Evolutionary conservation across 352 stramenopile species (phyloP).

Genomic region (Globisporangium cystogenes): DNA sequence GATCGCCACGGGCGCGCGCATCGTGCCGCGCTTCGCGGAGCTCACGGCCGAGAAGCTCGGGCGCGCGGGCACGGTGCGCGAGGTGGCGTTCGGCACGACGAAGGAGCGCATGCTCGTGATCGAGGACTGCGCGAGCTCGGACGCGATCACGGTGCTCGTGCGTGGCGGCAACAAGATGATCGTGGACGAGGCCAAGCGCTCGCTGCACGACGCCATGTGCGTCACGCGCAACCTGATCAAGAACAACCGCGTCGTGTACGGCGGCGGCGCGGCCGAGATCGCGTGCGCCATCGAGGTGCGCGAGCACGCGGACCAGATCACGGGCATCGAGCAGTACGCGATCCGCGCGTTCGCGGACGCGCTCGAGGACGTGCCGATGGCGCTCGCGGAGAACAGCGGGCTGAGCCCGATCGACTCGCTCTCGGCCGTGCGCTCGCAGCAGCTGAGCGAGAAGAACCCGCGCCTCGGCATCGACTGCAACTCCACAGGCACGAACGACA

Average conservation of each 20-base stretch:
- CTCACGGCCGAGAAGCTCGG: conserved; percentile 97
- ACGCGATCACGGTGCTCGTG: conserved; percentile 98
- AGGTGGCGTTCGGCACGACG: conserved; percentile 97
- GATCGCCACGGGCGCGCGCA: conserved; percentile 98
- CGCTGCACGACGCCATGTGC: conserved; percentile 99
- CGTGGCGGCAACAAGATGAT: conserved; percentile 99
- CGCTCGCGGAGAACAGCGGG: conserved; percentile 98
- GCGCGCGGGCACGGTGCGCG: conserved; percentile 90
- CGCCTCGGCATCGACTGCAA: conserved; percentile 97
- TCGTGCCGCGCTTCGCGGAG: conserved; percentile 98
- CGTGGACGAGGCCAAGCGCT: conserved; percentile 98
- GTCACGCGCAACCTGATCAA: conserved; percentile 99
- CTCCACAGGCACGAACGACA: conserved; percentile 91
- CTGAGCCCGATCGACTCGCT: conserved; percentile 98
- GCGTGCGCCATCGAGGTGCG: conserved; percentile 95
- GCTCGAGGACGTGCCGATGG: conserved; percentile 99
- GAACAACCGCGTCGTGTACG: conserved; percentile 99
- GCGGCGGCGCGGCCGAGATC: conserved; percentile 96
- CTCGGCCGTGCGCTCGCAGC: conserved; percentile 93
- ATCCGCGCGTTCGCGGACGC: conserved; percentile 98
- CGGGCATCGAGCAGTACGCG: conserved; percentile 94
- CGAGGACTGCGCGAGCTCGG: conserved; percentile 97
- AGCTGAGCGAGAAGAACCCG: conserved; percentile 94
- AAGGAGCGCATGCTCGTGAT: conserved; percentile 98
- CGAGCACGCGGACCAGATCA: conserved; percentile 80